These are phyloP conservation scores for Prunus yedoensis DNA, from an alignment of 331 rosid species.

Conservation along the genomic window DNA sequence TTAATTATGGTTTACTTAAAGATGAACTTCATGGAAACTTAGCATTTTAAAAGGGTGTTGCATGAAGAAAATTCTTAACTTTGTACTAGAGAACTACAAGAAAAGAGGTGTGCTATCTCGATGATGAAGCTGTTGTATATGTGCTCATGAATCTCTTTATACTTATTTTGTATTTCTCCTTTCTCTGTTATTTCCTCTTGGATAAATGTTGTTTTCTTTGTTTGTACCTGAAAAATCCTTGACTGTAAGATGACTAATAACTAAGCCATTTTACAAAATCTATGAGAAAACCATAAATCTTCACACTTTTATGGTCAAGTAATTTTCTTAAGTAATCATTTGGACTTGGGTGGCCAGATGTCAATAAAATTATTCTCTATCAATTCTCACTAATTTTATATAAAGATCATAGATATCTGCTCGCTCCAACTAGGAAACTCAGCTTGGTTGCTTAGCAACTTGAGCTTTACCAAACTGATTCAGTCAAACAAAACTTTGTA, in stretches of 20 bases:
- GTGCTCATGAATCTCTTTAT: neutral
- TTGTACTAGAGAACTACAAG: neutral
- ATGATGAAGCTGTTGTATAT: neutral
- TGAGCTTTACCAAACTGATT: slow-evolving; percentile 4
- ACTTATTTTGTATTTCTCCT: neutral
- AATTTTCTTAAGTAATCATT: too few species aligned
- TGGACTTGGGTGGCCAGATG: neutral
- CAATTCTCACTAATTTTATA: too few species aligned
- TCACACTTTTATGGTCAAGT: neutral
- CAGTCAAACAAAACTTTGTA: neutral
- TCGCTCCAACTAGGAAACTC: too few species aligned
- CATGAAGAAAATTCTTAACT: neutral
- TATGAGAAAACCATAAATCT: neutral
- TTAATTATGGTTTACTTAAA: neutral
- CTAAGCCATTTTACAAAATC: neutral
- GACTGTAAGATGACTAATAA: neutral
- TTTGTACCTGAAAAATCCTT: neutral
- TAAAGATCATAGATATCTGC: too few species aligned
- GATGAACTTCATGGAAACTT: too few species aligned
- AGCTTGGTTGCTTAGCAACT: neutral
- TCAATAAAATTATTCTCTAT: neutral
- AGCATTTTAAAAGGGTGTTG: neutral
- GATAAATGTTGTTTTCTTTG: neutral
- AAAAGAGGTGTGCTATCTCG: neutral
- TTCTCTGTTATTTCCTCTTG: neutral